A percentile compares a stretch with the other conserved stretches of the same genome.
phyloP scores from a whole-genome alignment of 192 early-diverging fungal species.

The Radiomyces spectabilis region DNA sequence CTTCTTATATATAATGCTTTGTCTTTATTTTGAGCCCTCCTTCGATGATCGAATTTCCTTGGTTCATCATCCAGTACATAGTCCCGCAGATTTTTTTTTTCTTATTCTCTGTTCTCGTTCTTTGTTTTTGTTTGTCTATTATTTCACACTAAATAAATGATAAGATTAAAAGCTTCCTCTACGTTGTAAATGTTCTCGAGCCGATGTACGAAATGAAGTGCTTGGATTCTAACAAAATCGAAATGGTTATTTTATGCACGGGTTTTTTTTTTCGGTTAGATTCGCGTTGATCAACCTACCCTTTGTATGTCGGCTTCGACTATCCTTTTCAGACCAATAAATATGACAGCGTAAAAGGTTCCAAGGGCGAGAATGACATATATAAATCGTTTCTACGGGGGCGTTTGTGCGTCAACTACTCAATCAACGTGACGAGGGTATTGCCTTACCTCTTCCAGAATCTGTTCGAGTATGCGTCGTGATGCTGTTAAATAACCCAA shows the following conservation, averaged over 20 bases:
- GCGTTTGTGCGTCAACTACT: background rate
- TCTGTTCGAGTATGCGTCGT: background rate
- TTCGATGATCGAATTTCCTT: too few relatives aligned
- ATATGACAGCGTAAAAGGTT: background rate
- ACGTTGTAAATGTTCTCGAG: constrained; percentile 17
- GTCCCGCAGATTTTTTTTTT: background rate
- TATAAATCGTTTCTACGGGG: background rate
- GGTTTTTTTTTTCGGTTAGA: background rate
- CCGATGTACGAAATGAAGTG: constrained; percentile 5
- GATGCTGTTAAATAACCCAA: constrained; percentile 12
- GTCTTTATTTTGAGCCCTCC: too few relatives aligned
- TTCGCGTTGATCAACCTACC: background rate
- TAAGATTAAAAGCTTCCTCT: constrained; percentile 9
- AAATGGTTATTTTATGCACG: background rate
- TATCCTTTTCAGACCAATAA: constrained; percentile 8
- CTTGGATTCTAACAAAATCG: constrained; percentile 1
- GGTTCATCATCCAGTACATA: too few relatives aligned
- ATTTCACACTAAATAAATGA: constrained; percentile 2
- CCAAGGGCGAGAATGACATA: background rate
- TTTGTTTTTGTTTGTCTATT: background rate
- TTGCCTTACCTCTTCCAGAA: constrained; percentile 4
- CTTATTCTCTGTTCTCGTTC: constrained; percentile 1
- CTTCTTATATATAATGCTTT: too few relatives aligned
- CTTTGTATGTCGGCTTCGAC: background rate
- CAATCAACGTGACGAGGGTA: background rate